Base-by-base conservation (phyloP, 1,284 basidiomycete genomes). In the Flammula alnicola region DNA sequence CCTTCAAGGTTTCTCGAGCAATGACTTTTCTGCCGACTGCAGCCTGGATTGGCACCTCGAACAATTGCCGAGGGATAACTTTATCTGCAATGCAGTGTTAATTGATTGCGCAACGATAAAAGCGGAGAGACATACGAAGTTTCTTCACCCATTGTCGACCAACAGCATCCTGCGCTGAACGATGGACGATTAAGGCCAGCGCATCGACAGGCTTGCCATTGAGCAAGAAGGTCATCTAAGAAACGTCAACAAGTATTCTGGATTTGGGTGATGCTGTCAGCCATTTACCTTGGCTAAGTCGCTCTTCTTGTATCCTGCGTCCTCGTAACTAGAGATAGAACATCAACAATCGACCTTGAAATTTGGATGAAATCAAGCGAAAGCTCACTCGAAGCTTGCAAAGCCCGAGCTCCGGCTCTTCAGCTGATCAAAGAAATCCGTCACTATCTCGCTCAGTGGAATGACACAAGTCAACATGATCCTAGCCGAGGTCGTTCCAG, bases 31-130 rank as follows among this genome's bases (percentile, higher is more conserved):
- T 85, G 5, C 95, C 95, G 14, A 98, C 78, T 2, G 83, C 84
- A 42, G 90, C 93, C 65, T 95, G 93, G 47, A 96, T 94, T 1
- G 92, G 88, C 10, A 98, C 87, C 67, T 98, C 96, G 64, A 96
- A 98, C 49, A 96, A 74, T 67, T 98, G 96, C 38, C 91, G 78
- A 12, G 95, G 95, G 29, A 98, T 90, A 12, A 96, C 91, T 60
- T 91, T 88, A 70, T 89, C 91, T 94, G 14, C 10, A 29, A 20
- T 37, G 12, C 40, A 36, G 19, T 52, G 60, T 36, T 54, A 49
- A 38, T 36, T 20, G 33, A 17, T 12, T 10, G 7, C 3, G 36
- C 0, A 8, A 33, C 5, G 37, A 16, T 17, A 6, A 31, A 29
- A 20, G 32, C 16, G 12, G 42, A 23, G 33, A 5, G 14, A 72